Percentiles rank a stretch among this genome's conserved stretches.
These are phyloP conservation scores for Neurospora sublineolata DNA, from an alignment of 495 filamentous ascomycete genomes.

Conservation along the genomic window DNA sequence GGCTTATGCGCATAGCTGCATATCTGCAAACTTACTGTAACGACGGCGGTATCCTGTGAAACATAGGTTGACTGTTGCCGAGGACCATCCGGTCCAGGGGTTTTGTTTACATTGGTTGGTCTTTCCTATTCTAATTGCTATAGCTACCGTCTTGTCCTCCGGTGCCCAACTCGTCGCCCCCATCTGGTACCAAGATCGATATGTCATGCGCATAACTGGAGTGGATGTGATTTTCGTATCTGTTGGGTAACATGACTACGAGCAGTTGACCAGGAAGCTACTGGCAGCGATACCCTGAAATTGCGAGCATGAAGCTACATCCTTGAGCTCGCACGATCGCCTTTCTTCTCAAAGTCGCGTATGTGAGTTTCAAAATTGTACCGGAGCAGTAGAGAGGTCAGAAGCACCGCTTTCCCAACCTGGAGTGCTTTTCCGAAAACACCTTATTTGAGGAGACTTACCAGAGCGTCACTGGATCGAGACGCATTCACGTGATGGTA, in stretches of 20 bases:
- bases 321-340: neutral
- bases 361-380: neutral
- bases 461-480: neutral
- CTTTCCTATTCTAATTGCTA: neutral
- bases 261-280: neutral
- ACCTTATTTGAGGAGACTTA: neutral
- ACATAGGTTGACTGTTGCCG: neutral
- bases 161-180: neutral
- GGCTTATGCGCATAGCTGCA: neutral
- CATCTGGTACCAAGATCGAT: neutral
- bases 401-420: neutral
- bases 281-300: neutral
- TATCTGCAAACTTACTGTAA: neutral
- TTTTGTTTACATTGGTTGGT: neutral
- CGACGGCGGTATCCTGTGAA: neutral
- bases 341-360: neutral
- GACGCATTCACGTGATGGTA: neutral
- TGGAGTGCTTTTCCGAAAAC: neutral
- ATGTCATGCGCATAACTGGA: neutral
- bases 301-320: neutral
- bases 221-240: neutral
- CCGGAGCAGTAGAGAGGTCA: neutral
- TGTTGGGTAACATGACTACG: neutral
- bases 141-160: neutral
- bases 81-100: neutral